A percentile compares a stretch with the other conserved stretches of the same genome.
phyloP scores from a whole-genome alignment of 371 early-diverging fungal species.

The Phascolomyces articulosus region DNA sequence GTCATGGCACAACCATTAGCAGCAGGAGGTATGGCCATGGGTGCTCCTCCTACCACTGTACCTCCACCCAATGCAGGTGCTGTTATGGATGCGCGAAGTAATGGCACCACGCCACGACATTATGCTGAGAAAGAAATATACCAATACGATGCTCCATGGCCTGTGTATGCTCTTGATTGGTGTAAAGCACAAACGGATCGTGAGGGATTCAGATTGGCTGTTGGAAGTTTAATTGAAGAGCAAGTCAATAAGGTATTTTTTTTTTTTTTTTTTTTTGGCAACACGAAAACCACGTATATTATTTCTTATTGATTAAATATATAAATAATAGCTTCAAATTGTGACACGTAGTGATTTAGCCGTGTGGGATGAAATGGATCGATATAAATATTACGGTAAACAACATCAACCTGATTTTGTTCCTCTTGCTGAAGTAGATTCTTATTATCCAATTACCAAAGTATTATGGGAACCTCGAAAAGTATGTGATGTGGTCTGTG shows the following conservation, averaged over 20 bases:
- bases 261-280: not conserved
- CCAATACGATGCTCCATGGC: constrained; percentile 85
- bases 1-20: constrained; percentile 4
- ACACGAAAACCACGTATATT: no score
- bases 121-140: constrained; percentile 70
- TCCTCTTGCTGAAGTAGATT: constrained; percentile 74
- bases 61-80: not conserved
- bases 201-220: constrained; percentile 76
- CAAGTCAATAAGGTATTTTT: constrained; percentile 74
- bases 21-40: constrained; percentile 10
- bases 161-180: constrained; percentile 90
- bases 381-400: constrained; percentile 21
- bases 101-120: constrained; percentile 2
- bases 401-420: constrained; percentile 65
- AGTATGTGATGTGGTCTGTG: constrained; percentile 35
- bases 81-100: constrained; percentile 10
- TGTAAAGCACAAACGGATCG: constrained; percentile 65
- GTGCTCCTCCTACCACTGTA: not conserved
- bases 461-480: constrained; percentile 86
- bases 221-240: constrained; percentile 86
- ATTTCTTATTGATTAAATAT: no score
- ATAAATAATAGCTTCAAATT: constrained; percentile 71
- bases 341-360: constrained; percentile 60
- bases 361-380: constrained; percentile 23
- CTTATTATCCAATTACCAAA: constrained; percentile 91